A percentile compares a stretch with the other conserved stretches of the same genome.
These are phyloP conservation scores for Eremomyces bilateralis DNA, from an alignment of 495 filamentous ascomycete genomes.

Conservation along the genomic window DNA sequence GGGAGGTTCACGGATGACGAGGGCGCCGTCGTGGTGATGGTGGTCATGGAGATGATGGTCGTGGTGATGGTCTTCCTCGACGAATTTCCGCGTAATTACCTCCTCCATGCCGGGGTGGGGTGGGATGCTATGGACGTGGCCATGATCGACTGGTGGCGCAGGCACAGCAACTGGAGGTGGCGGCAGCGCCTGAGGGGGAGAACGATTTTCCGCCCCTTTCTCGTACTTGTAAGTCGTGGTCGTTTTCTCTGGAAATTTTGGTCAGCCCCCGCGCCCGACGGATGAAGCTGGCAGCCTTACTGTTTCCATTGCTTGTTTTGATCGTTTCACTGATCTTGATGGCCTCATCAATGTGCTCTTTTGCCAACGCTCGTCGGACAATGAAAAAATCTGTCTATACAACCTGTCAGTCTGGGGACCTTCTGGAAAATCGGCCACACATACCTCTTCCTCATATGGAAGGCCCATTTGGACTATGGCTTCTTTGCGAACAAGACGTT, in stretches of 20 bases:
- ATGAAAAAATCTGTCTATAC: conserved; percentile 54
- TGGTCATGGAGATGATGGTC: no score
- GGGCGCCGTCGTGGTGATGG: conserved; percentile 25
- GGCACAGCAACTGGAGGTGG: conserved; percentile 21
- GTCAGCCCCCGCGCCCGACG: no score
- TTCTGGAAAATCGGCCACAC: conserved; percentile 18
- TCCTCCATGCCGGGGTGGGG: no score
- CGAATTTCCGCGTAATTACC: no score
- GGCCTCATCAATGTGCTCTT: conserved; percentile 75
- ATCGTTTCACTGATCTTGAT: conserved; percentile 49
- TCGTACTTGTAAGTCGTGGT: conserved; percentile 18
- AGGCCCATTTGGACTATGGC: conserved; percentile 70
- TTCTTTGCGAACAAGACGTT: conserved; percentile 46
- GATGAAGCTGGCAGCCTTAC: no score
- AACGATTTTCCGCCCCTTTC: conserved; percentile 10
- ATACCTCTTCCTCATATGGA: conserved; percentile 47
- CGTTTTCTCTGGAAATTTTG: conserved; percentile 6
- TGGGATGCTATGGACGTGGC: no score
- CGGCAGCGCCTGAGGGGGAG: conserved; percentile 19
- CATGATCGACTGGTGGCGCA: no score
- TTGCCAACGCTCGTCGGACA: conserved; percentile 60
- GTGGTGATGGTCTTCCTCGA: conserved; percentile 12
- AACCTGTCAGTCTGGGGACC: no score
- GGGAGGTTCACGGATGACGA: no score
- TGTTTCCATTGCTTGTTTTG: no score